phyloP scores from a whole-genome alignment of 2,329 filamentous ascomycete genomes.

The Knufia fluminis region DNA sequence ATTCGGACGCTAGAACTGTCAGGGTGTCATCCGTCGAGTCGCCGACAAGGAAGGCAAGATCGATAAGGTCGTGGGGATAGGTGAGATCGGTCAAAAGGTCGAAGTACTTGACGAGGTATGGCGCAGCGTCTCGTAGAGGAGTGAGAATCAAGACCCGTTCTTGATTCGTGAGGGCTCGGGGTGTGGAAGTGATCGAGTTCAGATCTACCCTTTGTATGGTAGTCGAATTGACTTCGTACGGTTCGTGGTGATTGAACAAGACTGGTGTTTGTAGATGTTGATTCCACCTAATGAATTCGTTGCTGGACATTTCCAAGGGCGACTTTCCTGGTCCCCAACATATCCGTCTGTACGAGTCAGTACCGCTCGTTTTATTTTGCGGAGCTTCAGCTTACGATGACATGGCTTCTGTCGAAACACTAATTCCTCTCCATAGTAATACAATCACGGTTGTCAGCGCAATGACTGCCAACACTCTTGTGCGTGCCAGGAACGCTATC shows the following conservation, averaged over 20 bases:
- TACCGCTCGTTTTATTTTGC: background rate
- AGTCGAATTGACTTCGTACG: constrained; percentile 71
- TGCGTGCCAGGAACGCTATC: constrained; percentile 61
- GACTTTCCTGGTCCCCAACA: constrained; percentile 93
- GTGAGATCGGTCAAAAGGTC: constrained; percentile 81
- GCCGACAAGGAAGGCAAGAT: constrained; percentile 86
- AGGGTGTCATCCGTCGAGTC: constrained; percentile 88
- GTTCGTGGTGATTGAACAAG: constrained; percentile 88
- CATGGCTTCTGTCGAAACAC: constrained; percentile 72
- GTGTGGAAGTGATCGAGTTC: constrained; percentile 73
- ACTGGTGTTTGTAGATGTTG: constrained; percentile 84
- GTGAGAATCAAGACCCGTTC: constrained; percentile 89
- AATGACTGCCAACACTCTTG: constrained; percentile 66
- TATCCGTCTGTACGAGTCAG: constrained; percentile 17
- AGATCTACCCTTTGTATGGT: constrained; percentile 74
- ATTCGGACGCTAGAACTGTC: constrained; percentile 72
- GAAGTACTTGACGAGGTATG: constrained; percentile 80
- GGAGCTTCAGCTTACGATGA: constrained; percentile 58
- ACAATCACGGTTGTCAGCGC: constrained; percentile 61
- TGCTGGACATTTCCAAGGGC: constrained; percentile 89
- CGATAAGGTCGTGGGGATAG: constrained; percentile 91
- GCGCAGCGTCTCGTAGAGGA: constrained; percentile 79
- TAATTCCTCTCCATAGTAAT: constrained; percentile 80
- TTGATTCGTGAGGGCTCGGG: constrained; percentile 66
- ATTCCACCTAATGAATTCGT: constrained; percentile 85